Evolutionary conservation across 352 stramenopile genomes (phyloP), one percentile per base, ranked within the genome.

Genomic region (Phytophthora meadii): DNA sequence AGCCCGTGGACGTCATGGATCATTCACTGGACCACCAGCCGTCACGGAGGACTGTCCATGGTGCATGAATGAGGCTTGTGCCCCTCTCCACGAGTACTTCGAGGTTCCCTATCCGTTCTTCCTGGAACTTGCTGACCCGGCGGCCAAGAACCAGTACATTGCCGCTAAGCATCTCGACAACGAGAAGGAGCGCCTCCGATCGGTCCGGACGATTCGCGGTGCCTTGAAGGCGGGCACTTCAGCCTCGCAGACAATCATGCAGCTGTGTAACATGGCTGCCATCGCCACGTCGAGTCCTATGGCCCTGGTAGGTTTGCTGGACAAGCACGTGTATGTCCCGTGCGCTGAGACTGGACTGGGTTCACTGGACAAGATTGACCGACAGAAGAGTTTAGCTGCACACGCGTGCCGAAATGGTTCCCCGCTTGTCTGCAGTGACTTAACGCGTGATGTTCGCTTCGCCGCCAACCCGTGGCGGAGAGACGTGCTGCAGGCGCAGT

Each of bases 191-290:
- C 84, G 86, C 1, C 65, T 94, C 28, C 70, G 68, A 3, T 91
- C 82, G 2, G 86, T 93, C 17, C 79, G 79, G 7, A 60, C 71
- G 3, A 68, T 94, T 17, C 54, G 68, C 25, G 67, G 78, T 19
- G 77, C 79, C 14, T 34, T 94, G 7, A 77, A 81, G 53, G 68
- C 73, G 0, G 63, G 68, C 3, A 61, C 77, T 0, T 67, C 61
- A 10, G 70, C 70, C 15, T 65, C 76, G 37, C 81, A 88, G 67
- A 80, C 82, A 34, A 81, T 77, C 39, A 69, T 90, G 48, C 83
- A 94, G 61, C 76, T 94, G 25, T 90, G 81, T 65, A 89, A 82
- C 48, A 93, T 96, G 81, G 84, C 84, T 48, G 80, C 84, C 27
- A 94, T 93, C 56, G 87, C 85, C n/a, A 87, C 84, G 1, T 76